These are phyloP conservation scores for Xerocomus amazonicus DNA, from an alignment of 1,284 basidiomycete genomes.

Conservation along the genomic window DNA sequence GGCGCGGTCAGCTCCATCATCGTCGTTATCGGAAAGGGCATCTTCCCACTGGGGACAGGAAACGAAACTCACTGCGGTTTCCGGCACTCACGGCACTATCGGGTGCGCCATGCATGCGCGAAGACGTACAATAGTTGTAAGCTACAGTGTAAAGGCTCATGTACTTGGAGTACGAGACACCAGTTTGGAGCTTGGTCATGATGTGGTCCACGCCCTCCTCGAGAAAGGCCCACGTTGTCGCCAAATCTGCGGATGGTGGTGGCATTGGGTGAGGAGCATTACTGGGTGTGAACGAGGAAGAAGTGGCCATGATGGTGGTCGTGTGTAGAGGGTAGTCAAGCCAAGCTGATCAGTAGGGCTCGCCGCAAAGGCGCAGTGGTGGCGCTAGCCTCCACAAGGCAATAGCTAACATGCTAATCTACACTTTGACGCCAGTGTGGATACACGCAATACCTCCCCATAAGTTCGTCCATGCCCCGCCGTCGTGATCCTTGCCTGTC, in stretches of 20 bases:
- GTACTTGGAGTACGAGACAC: constrained; percentile 90
- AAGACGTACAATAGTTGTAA: constrained; percentile 95
- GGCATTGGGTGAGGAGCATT: constrained; percentile 46
- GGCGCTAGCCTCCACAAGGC: constrained; percentile 20
- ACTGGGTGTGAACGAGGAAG: constrained; percentile 14
- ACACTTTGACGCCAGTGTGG: constrained; percentile 80
- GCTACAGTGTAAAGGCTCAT: constrained; percentile 91
- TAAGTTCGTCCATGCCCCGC: constrained; percentile 84
- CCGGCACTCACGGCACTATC: constrained; percentile 44
- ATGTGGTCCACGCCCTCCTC: constrained; percentile 90
- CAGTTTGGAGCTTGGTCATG: constrained; percentile 85
- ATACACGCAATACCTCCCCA: constrained; percentile 86
- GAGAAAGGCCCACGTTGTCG: constrained; percentile 88
- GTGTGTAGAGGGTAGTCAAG: constrained; percentile 18
- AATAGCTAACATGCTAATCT: constrained; percentile 28
- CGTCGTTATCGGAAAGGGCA: constrained; percentile 21
- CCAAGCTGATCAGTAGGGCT: constrained; percentile 8
- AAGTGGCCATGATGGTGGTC: constrained; percentile 33
- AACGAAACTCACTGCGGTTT: constrained; percentile 54
- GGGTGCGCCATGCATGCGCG: constrained; percentile 70
- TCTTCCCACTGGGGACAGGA: constrained; percentile 15
- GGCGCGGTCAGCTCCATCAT: constrained; percentile 17
- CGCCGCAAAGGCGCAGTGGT: constrained; percentile 28
- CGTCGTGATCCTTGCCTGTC: constrained; percentile 75
- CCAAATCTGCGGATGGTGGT: constrained; percentile 63